phyloP scores from a whole-genome alignment of 495 filamentous ascomycete genomes.

The Terfezia boudieri region DNA sequence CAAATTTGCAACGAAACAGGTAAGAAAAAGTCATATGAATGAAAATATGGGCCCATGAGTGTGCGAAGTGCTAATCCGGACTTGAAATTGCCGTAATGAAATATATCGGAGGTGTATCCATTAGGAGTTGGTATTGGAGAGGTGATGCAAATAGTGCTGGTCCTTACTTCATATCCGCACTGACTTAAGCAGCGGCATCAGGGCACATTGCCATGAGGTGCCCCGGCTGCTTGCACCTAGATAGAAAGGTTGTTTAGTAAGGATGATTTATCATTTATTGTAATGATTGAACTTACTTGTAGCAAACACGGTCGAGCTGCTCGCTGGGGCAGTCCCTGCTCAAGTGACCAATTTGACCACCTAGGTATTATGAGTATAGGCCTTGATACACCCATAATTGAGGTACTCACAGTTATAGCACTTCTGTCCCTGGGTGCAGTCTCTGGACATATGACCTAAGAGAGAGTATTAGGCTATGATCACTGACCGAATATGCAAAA shows the following conservation, averaged over 20 bases:
- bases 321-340: constrained; percentile 89
- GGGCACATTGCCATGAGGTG: constrained; percentile 89
- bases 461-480: constrained; percentile 2
- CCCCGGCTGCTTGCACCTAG: constrained; percentile 81
- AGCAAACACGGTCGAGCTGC: constrained; percentile 90
- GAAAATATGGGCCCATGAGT: too few species aligned
- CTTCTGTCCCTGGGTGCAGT: constrained; percentile 97
- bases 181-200: constrained; percentile 2
- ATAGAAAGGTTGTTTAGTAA: not conserved
- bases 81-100: not conserved
- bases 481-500: not conserved
- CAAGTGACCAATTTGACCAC: constrained; percentile 74
- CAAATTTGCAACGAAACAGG: too few species aligned
- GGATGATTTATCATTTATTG: not conserved
- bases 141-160: not conserved
- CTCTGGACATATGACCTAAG: constrained; percentile 68
- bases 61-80: too few species aligned
- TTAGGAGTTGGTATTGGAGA: not conserved
- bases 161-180: not conserved
- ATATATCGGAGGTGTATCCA: not conserved
- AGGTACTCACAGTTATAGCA: constrained; percentile 71
- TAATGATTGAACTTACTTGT: constrained; percentile 32
- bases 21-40: too few species aligned
- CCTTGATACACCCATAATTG: too few species aligned
- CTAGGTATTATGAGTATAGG: too few species aligned